Conservation (phyloP, 176 grass and related monocot species). For the Bonia amplexicaulis region DNA sequence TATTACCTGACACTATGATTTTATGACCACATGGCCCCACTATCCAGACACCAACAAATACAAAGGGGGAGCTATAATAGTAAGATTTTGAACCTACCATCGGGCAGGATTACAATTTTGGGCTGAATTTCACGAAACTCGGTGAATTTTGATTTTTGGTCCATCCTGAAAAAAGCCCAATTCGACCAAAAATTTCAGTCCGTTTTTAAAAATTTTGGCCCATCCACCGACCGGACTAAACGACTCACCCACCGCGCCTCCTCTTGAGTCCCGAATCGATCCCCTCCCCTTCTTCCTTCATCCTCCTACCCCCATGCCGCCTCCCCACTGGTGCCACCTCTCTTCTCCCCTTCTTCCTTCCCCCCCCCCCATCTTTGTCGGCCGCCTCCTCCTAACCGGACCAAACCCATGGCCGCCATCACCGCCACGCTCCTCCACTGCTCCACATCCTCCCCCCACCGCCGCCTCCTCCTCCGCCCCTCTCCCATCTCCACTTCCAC, state of each 20-base stretch:
- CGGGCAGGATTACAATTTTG: neutral
- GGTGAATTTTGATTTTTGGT: too few species aligned
- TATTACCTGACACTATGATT: neutral
- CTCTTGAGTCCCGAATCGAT: too few species aligned
- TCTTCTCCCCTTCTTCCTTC: slow-evolving; percentile 10
- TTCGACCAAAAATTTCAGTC: too few species aligned
- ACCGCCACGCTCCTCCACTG: slow-evolving; percentile 25
- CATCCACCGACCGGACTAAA: too few species aligned
- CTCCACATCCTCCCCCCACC: slow-evolving; percentile 9
- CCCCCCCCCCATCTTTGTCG: neutral
- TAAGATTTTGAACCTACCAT: slow-evolving; percentile 25
- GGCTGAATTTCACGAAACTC: too few species aligned
- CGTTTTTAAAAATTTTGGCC: too few species aligned
- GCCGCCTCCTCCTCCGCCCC: slow-evolving; percentile 11
- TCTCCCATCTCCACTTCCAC: slow-evolving; percentile 20
- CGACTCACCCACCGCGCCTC: too few species aligned
- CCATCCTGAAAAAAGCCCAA: too few species aligned
- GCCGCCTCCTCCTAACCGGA: neutral
- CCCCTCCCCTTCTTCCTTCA: too few species aligned
- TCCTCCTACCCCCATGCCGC: neutral
- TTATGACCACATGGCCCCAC: neutral
- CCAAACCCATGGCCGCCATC: slow-evolving; percentile 14
- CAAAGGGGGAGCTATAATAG: slow-evolving; percentile 1
- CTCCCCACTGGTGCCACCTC: slow-evolving; percentile 2
- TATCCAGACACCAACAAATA: slow-evolving; percentile 2